These are phyloP conservation scores for Eremochloa ophiuroides DNA, from an alignment of 176 grass and related monocot species.

Conservation along the genomic window DNA sequence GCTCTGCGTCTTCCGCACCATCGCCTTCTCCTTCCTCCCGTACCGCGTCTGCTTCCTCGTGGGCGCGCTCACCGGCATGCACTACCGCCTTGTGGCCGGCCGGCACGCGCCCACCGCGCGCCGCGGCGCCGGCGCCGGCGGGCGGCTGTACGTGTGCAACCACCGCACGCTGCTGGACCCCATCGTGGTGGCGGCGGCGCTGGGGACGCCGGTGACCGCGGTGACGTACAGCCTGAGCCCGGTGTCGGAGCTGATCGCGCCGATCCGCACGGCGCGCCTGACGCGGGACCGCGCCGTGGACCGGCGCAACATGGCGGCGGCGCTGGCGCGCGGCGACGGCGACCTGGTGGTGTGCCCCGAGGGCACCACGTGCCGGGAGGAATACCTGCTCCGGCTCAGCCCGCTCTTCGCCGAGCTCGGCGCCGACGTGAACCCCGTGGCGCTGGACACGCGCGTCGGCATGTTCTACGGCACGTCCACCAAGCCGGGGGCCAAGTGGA, in stretches of 20 bases:
- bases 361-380: slow-evolving; percentile 76
- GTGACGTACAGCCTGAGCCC: slow-evolving; percentile 78
- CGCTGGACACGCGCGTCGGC: slow-evolving; percentile 33
- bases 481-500: slow-evolving; percentile 38
- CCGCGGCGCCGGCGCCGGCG: neutral
- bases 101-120: neutral
- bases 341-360: slow-evolving; percentile 77
- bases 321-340: slow-evolving; percentile 43
- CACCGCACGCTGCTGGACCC: slow-evolving; percentile 75
- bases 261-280: slow-evolving; percentile 54
- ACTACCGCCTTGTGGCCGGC: slow-evolving; percentile 29
- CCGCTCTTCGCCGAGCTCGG: slow-evolving; percentile 58
- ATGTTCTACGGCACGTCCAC: slow-evolving; percentile 86
- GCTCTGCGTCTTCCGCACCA: slow-evolving; percentile 31
- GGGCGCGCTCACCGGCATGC: slow-evolving; percentile 39
- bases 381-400: slow-evolving; percentile 65
- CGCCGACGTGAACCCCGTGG: slow-evolving; percentile 44
- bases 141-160: slow-evolving; percentile 62
- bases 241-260: slow-evolving; percentile 58
- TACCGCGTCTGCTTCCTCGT: slow-evolving; percentile 45
- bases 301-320: slow-evolving; percentile 38
- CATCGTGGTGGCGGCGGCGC: slow-evolving; percentile 38
- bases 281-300: slow-evolving; percentile 62
- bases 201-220: slow-evolving; percentile 45
- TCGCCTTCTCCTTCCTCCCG: slow-evolving; percentile 46